phyloP scores from a whole-genome alignment of 1,139 yeast species.

The Yamadazyma spencermartinsiae region DNA sequence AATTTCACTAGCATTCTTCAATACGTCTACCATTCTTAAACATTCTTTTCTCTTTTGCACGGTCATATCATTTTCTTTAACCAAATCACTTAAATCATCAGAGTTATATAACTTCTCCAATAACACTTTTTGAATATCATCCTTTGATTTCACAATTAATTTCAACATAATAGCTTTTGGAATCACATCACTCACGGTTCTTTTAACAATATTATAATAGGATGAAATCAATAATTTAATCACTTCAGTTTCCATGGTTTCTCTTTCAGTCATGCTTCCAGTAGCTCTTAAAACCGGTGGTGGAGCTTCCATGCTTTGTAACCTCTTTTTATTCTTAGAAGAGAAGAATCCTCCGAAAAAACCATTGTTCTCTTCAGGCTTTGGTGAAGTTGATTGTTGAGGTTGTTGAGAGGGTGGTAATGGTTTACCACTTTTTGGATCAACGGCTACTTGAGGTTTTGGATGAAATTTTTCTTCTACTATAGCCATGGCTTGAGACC shows the following conservation, averaged over 20 bases:
- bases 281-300: constrained; percentile 94
- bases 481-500: constrained; percentile 92
- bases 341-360: constrained; percentile 96
- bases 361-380: constrained; percentile 52
- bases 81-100: constrained; percentile 71
- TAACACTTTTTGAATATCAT: constrained; percentile 85
- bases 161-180: constrained; percentile 96
- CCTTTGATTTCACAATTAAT: constrained; percentile 79
- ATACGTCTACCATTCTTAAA: constrained; percentile 88
- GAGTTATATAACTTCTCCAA: constrained; percentile 83
- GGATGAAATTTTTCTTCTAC: constrained; percentile 92
- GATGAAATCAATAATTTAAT: constrained; percentile 88
- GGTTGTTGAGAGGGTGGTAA: constrained; percentile 47
- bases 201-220: constrained; percentile 87
- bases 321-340: constrained; percentile 87
- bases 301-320: constrained; percentile 96
- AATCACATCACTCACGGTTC: constrained; percentile 88
- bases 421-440: constrained; percentile 91
- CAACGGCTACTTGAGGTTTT: constrained; percentile 74
- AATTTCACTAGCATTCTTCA: constrained; percentile 86
- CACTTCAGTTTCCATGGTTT: constrained; percentile 94
- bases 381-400: constrained; percentile 27
- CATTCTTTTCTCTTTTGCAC: constrained; percentile 96
- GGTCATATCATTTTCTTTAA: constrained; percentile 89
- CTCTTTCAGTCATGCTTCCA: constrained; percentile 93